phyloP scores from a whole-genome alignment of 495 filamentous ascomycete species.

The Hypoxylon trugodes region DNA sequence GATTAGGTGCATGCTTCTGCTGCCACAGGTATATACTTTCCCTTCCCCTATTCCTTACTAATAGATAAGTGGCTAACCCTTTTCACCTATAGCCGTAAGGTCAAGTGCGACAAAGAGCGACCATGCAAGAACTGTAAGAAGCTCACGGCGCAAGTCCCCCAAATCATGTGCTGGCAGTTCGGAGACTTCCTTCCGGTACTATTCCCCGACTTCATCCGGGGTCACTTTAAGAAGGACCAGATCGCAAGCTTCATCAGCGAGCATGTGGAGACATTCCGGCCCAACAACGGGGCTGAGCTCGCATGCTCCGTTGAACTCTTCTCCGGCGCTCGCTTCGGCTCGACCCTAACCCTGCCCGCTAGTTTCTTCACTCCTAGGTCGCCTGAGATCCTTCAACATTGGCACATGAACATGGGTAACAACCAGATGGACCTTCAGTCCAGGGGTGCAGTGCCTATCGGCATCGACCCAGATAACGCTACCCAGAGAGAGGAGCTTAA shows the following conservation, averaged over 20 bases:
- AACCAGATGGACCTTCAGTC: slow-evolving; percentile 49
- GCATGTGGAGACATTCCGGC: slow-evolving; percentile 51
- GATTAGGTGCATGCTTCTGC: slow-evolving; percentile 59
- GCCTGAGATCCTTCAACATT: slow-evolving; percentile 55
- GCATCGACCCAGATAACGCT: slow-evolving; percentile 48
- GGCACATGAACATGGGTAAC: slow-evolving; percentile 45
- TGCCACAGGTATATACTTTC: slow-evolving; percentile 49
- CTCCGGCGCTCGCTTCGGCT: slow-evolving; percentile 50
- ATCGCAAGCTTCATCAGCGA: slow-evolving; percentile 53
- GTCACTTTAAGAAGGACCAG: slow-evolving; percentile 55
- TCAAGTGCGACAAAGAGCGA: slow-evolving; percentile 55
- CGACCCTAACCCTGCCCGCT: slow-evolving; percentile 50
- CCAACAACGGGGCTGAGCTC: slow-evolving; percentile 44
- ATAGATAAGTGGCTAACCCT: slow-evolving; percentile 16
- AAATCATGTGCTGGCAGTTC: slow-evolving; percentile 58
- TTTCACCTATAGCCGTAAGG: slow-evolving; percentile 45
- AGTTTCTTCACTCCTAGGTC: slow-evolving; percentile 57
- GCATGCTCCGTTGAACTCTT: slow-evolving; percentile 53
- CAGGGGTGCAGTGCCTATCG: slow-evolving; percentile 53
- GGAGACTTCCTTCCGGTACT: slow-evolving; percentile 54
- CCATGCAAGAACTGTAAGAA: slow-evolving; percentile 59
- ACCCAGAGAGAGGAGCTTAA: slow-evolving; percentile 51
- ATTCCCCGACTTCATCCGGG: slow-evolving; percentile 58
- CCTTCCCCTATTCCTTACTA: slow-evolving; percentile 10
- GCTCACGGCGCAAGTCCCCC: slow-evolving; percentile 52